These are phyloP conservation scores for Verticillium albo-atrum DNA, from an alignment of 2,329 filamentous ascomycete genomes.

Conservation along the genomic window DNA sequence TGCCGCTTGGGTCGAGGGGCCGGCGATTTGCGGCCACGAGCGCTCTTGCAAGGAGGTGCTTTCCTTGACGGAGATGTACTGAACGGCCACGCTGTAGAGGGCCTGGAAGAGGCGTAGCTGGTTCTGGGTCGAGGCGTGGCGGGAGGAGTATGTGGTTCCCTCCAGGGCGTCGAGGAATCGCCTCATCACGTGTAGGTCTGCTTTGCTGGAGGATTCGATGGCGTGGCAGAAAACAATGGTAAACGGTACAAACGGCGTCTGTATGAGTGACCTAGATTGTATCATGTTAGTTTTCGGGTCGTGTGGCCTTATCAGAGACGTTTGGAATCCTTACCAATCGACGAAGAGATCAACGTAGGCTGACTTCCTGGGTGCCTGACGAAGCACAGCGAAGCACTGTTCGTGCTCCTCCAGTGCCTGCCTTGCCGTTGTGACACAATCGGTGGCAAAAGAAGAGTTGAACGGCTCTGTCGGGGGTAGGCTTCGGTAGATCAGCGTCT, in stretches of 20 bases:
- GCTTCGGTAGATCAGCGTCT: conserved; percentile 19
- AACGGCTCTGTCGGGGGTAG: conserved; percentile 11
- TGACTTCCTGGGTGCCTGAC: background rate
- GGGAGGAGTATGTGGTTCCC: conserved; percentile 3
- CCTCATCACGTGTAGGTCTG: conserved; percentile 29
- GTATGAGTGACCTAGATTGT: conserved; percentile 9
- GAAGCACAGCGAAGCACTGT: conserved; percentile 8
- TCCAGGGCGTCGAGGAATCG: conserved; percentile 12
- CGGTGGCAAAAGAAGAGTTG: conserved; percentile 12
- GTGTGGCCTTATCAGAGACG: too few relatives aligned
- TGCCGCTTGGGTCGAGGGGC: background rate
- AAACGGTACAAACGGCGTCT: conserved; percentile 19
- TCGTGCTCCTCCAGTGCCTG: conserved; percentile 14
- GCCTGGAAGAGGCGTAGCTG: conserved; percentile 16
- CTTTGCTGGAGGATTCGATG: conserved; percentile 31
- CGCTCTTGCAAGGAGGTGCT: background rate
- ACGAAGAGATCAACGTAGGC: conserved; percentile 9
- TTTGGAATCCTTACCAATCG: conserved; percentile 6
- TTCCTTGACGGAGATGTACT: background rate
- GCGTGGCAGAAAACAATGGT: conserved; percentile 20
- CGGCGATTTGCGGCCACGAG: background rate
- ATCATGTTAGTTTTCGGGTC: background rate
- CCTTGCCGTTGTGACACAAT: conserved; percentile 16
- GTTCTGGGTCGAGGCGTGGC: conserved; percentile 5
- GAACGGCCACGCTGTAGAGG: conserved; percentile 15